These are phyloP conservation scores for Oenanthe sinensis DNA, from an alignment of 129 eudicot genomes.

Conservation along the genomic window DNA sequence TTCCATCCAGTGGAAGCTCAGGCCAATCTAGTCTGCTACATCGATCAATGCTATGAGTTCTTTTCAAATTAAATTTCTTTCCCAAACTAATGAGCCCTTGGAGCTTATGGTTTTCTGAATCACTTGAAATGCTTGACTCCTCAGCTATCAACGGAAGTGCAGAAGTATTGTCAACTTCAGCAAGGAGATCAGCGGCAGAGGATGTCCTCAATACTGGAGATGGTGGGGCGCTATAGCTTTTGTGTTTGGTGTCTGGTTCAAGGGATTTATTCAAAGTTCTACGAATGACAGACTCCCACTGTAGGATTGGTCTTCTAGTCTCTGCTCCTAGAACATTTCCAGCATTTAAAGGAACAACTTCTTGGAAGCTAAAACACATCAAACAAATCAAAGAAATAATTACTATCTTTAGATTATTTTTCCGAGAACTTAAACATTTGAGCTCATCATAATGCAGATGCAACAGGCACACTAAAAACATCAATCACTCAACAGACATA, in stretches of 20 bases:
- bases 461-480: neutral
- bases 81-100: conserved; percentile 7
- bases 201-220: conserved; percentile 62
- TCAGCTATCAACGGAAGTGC: conserved; percentile 17
- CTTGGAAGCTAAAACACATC: conserved; percentile 58
- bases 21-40: conserved; percentile 66
- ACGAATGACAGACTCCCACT: conserved; percentile 87
- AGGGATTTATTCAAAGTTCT: conserved; percentile 57
- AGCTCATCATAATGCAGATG: neutral
- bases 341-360: conserved; percentile 90
- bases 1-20: conserved; percentile 49
- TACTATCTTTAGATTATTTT: neutral
- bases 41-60: conserved; percentile 29
- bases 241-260: conserved; percentile 42
- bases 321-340: conserved; percentile 97
- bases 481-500: neutral
- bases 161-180: conserved; percentile 26
- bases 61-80: conserved; percentile 25
- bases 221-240: conserved; percentile 90
- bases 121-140: conserved; percentile 15
- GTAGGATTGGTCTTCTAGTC: conserved; percentile 62
- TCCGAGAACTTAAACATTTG: neutral
- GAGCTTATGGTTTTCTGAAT: conserved; percentile 18
- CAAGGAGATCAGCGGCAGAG: conserved; percentile 38
- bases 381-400: neutral